Conservation (phyloP, 257 asterid genomes). For the Sherardia arvensis region DNA sequence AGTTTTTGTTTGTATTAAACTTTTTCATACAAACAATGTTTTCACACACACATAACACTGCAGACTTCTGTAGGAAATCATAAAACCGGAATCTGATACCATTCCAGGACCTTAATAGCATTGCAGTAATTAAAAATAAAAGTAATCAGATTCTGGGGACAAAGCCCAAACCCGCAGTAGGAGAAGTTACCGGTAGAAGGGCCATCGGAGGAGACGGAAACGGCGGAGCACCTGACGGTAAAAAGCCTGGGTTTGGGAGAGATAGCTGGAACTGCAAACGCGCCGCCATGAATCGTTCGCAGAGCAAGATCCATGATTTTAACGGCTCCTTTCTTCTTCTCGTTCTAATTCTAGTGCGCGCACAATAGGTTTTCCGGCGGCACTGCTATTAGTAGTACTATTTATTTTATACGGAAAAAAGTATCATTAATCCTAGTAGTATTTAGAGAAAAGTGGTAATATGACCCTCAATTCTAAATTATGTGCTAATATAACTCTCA, state of each 20-base stretch:
- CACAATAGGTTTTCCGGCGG: background rate
- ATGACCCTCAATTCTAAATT: too few species aligned
- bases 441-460: too few species aligned
- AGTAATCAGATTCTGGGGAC: too few species aligned
- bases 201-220: slow-evolving; percentile 18
- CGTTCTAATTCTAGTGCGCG: too few species aligned
- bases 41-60: background rate
- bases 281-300: slow-evolving; percentile 3
- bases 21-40: background rate
- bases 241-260: slow-evolving; percentile 5
- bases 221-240: slow-evolving; percentile 19
- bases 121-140: too few species aligned
- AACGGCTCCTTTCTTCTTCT: background rate
- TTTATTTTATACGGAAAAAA: too few species aligned
- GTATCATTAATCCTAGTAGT: too few species aligned
- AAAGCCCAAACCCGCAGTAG: background rate
- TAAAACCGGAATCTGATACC: too few species aligned
- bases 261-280: slow-evolving; percentile 5
- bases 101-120: too few species aligned
- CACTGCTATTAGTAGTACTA: too few species aligned
- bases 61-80: background rate
- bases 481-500: too few species aligned
- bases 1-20: background rate
- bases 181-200: slow-evolving; percentile 3
- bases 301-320: slow-evolving; percentile 8